A percentile compares a stretch with the other conserved stretches of the same genome.
phyloP scores from a whole-genome alignment of 768 basidiomycete genomes.

The Psilocybe cyanescens region DNA sequence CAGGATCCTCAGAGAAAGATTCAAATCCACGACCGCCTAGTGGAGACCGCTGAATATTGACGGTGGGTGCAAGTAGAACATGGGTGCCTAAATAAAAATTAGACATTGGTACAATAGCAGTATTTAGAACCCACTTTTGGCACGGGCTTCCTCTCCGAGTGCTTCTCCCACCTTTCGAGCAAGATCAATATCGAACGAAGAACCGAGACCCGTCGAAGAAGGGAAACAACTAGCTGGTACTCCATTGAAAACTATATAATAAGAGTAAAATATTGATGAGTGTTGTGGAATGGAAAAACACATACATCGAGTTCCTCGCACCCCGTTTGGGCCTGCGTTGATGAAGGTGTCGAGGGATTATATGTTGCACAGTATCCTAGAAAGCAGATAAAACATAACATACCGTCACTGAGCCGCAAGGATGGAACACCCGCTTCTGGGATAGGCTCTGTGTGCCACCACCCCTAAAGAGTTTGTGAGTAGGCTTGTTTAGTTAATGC shows the following conservation, averaged over 20 bases:
- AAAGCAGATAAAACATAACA: not conserved
- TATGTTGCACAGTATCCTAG: too few relatives aligned
- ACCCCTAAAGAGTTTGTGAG: conserved; percentile 34
- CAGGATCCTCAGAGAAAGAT: conserved; percentile 67
- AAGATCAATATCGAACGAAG: conserved; percentile 58
- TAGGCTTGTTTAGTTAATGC: not conserved
- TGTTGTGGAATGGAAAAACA: conserved; percentile 35
- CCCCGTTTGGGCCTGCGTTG: conserved; percentile 49
- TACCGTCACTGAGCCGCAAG: conserved; percentile 52
- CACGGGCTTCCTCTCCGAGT: conserved; percentile 55
- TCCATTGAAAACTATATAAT: conserved; percentile 52
- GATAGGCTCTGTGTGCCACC: conserved; percentile 50
- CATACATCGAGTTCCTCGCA: conserved; percentile 48
- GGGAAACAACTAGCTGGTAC: conserved; percentile 62
- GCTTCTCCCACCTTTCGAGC: conserved; percentile 49
- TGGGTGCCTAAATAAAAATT: conserved; percentile 35
- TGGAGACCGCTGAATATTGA: conserved; percentile 67
- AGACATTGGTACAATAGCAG: not conserved
- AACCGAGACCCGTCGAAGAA: conserved; percentile 56
- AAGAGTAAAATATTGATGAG: conserved; percentile 35
- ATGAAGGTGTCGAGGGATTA: not conserved
- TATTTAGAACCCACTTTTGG: conserved; percentile 38
- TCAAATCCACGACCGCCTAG: conserved; percentile 63
- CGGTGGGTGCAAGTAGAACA: conserved; percentile 63
- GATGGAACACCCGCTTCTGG: conserved; percentile 43